A percentile compares a stretch with the other conserved stretches of the same genome.
Evolutionary conservation across 352 stramenopile genomes (phyloP).

Genomic region (Sclerospora graminicola): DNA sequence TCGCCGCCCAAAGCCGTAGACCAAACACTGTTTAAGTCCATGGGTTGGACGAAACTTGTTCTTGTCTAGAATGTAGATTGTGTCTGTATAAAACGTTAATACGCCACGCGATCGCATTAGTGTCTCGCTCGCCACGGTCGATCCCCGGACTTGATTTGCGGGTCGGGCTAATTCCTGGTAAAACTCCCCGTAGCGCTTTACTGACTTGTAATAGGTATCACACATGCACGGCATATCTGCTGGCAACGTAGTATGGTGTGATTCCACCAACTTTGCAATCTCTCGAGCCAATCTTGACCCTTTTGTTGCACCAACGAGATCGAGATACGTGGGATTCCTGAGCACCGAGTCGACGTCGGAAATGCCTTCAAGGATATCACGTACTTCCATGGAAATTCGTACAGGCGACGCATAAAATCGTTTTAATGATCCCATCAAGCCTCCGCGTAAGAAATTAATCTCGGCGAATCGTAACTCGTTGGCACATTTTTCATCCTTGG

Average conservation of each 20-base stretch:
- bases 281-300: conserved; percentile 43
- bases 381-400: conserved; percentile 57
- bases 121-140: conserved; percentile 63
- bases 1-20: conserved; percentile 67
- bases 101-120: conserved; percentile 63
- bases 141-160: conserved; percentile 30
- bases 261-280: conserved; percentile 44
- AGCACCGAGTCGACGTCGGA: conserved; percentile 64
- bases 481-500: conserved; percentile 31
- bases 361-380: conserved; percentile 60
- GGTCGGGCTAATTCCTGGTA: conserved; percentile 40
- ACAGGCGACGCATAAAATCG: conserved; percentile 43
- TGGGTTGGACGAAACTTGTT: conserved; percentile 52
- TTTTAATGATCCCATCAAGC: conserved; percentile 48
- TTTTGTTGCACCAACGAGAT: conserved; percentile 44
- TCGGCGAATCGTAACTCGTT: conserved; percentile 57
- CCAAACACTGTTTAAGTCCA: conserved; percentile 55
- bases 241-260: conserved; percentile 24
- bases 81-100: conserved; percentile 75
- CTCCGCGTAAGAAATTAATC: conserved; percentile 53
- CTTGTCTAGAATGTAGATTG: conserved; percentile 77
- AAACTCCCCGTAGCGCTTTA: conserved; percentile 60
- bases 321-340: conserved; percentile 40
- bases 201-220: conserved; percentile 53
- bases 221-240: conserved; percentile 53